These are phyloP conservation scores for Eremochloa ophiuroides DNA, from an alignment of 176 grass and related monocot species.

Conservation along the genomic window DNA sequence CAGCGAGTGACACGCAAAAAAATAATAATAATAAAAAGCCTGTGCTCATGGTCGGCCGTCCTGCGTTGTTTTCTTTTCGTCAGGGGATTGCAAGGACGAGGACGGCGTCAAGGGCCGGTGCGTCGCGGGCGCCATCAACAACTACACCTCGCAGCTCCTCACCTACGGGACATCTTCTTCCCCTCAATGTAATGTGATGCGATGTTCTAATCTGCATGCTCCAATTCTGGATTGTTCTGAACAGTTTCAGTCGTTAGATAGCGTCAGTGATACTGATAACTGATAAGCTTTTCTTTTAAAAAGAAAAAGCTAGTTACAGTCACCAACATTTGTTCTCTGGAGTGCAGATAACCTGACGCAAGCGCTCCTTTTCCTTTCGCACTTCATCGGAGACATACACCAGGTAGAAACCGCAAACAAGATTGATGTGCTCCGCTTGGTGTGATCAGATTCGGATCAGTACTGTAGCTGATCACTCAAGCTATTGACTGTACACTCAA, in stretches of 20 bases:
- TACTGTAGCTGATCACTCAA: not conserved
- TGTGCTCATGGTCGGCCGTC: not conserved
- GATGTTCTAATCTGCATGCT: not conserved
- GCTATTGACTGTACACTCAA: not conserved
- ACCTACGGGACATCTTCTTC: conserved; percentile 26
- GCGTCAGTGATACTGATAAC: not conserved
- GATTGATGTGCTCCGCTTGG: not conserved
- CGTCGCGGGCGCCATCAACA: conserved; percentile 70
- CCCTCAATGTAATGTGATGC: conserved; percentile 29
- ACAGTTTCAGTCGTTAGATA: not conserved
- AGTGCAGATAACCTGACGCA: conserved; percentile 61
- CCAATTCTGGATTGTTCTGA: not conserved
- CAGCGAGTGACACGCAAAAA: no score
- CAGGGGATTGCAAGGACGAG: conserved; percentile 72
- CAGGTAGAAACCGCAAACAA: conserved; percentile 24
- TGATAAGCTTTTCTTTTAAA: not conserved
- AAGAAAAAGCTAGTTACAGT: no score
- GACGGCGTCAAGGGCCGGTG: conserved; percentile 43
- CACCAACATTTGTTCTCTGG: not conserved
- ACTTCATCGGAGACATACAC: conserved; percentile 69
- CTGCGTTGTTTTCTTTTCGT: not conserved
- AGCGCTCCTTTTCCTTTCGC: conserved; percentile 63
- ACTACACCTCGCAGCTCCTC: conserved; percentile 69
- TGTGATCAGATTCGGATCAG: not conserved
- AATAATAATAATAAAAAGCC: no score